These are phyloP conservation scores for Helenozyma rhizophorensis DNA, from an alignment of 805 yeast genomes.

Conservation along the genomic window DNA sequence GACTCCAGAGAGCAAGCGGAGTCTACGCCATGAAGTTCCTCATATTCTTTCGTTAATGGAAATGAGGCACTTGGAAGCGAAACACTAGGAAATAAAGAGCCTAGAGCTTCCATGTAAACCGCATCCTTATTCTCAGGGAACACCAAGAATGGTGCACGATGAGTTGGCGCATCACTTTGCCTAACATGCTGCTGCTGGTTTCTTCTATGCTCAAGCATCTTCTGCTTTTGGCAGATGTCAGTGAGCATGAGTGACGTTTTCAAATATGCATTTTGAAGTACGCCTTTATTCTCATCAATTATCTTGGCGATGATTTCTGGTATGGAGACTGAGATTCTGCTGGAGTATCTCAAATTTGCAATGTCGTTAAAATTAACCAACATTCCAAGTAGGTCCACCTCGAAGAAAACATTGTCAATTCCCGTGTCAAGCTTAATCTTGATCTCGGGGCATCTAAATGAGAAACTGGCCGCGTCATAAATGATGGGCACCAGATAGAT, in stretches of 20 bases:
- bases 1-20: slow-evolving; percentile 15
- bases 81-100: slow-evolving; percentile 54
- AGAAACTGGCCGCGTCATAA: slow-evolving; percentile 65
- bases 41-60: slow-evolving; percentile 45
- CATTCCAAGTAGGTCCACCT: slow-evolving; percentile 18
- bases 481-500: slow-evolving; percentile 50
- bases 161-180: slow-evolving; percentile 77
- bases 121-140: slow-evolving; percentile 45
- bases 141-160: slow-evolving; percentile 70
- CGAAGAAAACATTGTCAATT: slow-evolving; percentile 10
- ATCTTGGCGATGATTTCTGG: slow-evolving; percentile 41
- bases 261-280: slow-evolving; percentile 33
- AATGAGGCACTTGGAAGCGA: slow-evolving; percentile 60
- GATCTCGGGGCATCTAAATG: slow-evolving; percentile 50
- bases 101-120: slow-evolving; percentile 44
- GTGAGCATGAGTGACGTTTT: slow-evolving; percentile 58
- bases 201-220: slow-evolving; percentile 41
- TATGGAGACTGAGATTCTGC: slow-evolving; percentile 45
- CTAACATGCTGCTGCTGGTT: slow-evolving; percentile 64
- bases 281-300: slow-evolving; percentile 10
- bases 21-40: slow-evolving; percentile 1
- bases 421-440: slow-evolving; percentile 37
- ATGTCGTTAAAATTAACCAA: slow-evolving; percentile 59
- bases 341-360: slow-evolving; percentile 61
- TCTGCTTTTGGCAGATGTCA: slow-evolving; percentile 51